A percentile compares a stretch with the other conserved stretches of the same genome.
Conservation (phyloP, 225 moss, liverwort and hornwort genomes). For the Pseudoscleropodium purum region DNA sequence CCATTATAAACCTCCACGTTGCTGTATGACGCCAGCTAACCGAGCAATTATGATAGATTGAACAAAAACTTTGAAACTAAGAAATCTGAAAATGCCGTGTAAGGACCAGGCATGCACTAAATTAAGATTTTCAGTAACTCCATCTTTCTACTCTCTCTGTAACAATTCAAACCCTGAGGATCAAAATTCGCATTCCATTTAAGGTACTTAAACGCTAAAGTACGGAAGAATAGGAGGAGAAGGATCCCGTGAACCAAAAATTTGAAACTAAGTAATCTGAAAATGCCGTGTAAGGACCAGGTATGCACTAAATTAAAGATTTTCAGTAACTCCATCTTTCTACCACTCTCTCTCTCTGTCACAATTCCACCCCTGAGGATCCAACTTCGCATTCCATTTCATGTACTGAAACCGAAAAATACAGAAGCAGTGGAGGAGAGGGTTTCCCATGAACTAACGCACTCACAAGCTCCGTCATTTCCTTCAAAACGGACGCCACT, state of each 20-base stretch:
- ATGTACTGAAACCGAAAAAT: background rate
- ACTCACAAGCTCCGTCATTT: constrained; percentile 79
- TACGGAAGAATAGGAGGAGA: background rate
- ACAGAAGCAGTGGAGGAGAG: background rate
- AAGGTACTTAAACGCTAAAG: background rate
- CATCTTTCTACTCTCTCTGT: background rate
- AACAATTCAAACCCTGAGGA: background rate
- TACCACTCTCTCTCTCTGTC: background rate
- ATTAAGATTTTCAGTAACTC: background rate
- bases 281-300: background rate
- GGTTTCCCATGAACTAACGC: background rate
- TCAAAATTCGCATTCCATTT: background rate
- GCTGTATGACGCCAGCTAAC: background rate
- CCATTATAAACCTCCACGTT: background rate
- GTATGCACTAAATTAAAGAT: background rate
- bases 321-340: background rate
- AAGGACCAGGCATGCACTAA: background rate
- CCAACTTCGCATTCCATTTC: no score
- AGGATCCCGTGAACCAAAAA: background rate
- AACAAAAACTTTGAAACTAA: background rate
- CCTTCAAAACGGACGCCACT: constrained; percentile 68
- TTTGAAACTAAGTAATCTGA: background rate
- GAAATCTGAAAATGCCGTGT: background rate
- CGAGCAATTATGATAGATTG: background rate
- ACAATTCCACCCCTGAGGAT: background rate